These are phyloP conservation scores for Malassezia obtusa DNA, from an alignment of 1,284 basidiomycete species.

Conservation along the genomic window DNA sequence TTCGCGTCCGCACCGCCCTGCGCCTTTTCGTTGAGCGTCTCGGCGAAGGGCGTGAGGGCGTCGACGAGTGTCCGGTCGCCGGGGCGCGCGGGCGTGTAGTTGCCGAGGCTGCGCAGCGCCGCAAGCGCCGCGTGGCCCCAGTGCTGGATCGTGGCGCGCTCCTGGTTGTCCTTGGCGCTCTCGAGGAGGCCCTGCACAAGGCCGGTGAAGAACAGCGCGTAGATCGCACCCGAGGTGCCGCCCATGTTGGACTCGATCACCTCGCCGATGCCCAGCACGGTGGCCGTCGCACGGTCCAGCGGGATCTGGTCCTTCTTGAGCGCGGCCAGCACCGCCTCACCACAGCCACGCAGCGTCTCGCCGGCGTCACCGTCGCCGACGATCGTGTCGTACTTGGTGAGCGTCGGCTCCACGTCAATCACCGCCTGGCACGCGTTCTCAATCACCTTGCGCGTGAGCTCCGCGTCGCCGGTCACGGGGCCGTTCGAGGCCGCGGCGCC, in stretches of 20 bases:
- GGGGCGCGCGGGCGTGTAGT: constrained; percentile 54
- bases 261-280: constrained; percentile 35
- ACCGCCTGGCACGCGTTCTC: constrained; percentile 47
- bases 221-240: constrained; percentile 51
- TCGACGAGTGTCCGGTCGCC: constrained; percentile 57
- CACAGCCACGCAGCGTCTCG: constrained; percentile 39
- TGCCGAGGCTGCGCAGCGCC: constrained; percentile 41
- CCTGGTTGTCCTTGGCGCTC: constrained; percentile 15
- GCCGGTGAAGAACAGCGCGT: constrained; percentile 55
- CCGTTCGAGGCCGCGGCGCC: constrained; percentile 26
- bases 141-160: constrained; percentile 27
- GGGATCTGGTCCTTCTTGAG: constrained; percentile 33
- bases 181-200: constrained; percentile 43
- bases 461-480: constrained; percentile 31
- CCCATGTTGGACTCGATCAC: constrained; percentile 49
- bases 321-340: constrained; percentile 36
- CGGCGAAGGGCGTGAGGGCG: constrained; percentile 54
- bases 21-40: constrained; percentile 28
- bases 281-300: constrained; percentile 35
- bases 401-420: constrained; percentile 49
- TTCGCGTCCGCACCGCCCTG: constrained; percentile 24
- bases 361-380: constrained; percentile 48
- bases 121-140: constrained; percentile 35
- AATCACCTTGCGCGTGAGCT: constrained; percentile 42
- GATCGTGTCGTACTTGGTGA: constrained; percentile 52